Evolutionary conservation across 805 yeast genomes (phyloP).

Genomic region (Ogataea populi-albae): DNA sequence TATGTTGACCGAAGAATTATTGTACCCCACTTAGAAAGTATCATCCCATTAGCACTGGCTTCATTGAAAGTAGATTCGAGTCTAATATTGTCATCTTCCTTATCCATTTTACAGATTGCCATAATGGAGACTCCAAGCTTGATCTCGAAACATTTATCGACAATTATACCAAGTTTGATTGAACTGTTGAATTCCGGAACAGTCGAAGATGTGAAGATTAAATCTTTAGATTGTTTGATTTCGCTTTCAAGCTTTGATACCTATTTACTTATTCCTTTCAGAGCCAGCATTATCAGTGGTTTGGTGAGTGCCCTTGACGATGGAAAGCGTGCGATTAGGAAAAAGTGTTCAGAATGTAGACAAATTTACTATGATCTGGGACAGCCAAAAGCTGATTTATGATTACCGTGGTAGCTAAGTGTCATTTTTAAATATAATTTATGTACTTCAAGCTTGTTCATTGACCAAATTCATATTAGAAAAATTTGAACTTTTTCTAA

Average conservation of each 20-base stretch:
- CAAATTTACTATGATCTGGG: slow-evolving; percentile 65
- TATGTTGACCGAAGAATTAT: slow-evolving; percentile 63
- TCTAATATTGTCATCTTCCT: slow-evolving; percentile 24
- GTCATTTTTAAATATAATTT: neutral
- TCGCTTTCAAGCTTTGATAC: slow-evolving; percentile 42
- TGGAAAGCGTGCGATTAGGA: slow-evolving; percentile 68
- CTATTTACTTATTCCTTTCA: slow-evolving; percentile 49
- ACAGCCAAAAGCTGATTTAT: slow-evolving; percentile 17
- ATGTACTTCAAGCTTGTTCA: too few relatives aligned
- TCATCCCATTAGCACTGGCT: slow-evolving; percentile 71
- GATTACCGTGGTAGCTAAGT: neutral
- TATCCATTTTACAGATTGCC: slow-evolving; percentile 30
- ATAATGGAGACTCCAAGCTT: slow-evolving; percentile 54
- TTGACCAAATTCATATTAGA: too few relatives aligned
- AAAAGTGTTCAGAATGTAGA: slow-evolving; percentile 73
- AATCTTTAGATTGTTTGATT: slow-evolving; percentile 58
- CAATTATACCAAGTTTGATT: slow-evolving; percentile 55
- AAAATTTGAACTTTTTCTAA: slow-evolving; percentile 51
- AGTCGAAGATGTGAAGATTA: slow-evolving; percentile 47
- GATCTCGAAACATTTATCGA: slow-evolving; percentile 51
- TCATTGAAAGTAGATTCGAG: slow-evolving; percentile 39
- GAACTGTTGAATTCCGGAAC: slow-evolving; percentile 28
- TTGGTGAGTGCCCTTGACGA: slow-evolving; percentile 65
- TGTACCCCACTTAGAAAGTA: slow-evolving; percentile 55
- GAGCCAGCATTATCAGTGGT: slow-evolving; percentile 43